Percentiles rank a stretch among this genome's conserved stretches.
These are phyloP conservation scores for Plantago ovata DNA, from an alignment of 257 asterid species.

Conservation along the genomic window DNA sequence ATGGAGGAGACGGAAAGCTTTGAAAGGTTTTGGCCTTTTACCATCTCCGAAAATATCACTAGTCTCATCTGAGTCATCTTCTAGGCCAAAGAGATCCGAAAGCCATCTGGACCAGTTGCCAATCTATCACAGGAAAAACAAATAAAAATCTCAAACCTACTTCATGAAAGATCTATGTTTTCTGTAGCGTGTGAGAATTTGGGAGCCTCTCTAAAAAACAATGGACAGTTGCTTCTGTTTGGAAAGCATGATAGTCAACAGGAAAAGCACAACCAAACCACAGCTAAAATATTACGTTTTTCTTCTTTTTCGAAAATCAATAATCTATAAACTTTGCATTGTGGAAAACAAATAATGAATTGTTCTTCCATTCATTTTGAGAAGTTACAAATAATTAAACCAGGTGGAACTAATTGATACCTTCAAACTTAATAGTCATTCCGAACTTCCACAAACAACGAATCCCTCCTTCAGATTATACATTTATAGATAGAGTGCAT, in stretches of 20 bases:
- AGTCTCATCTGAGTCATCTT: constrained; percentile 49
- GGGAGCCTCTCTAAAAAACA: not conserved
- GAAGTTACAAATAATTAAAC: too few relatives aligned
- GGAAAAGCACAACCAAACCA: too few relatives aligned
- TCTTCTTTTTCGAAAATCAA: too few relatives aligned
- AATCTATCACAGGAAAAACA: constrained; percentile 40
- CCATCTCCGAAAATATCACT: constrained; percentile 21
- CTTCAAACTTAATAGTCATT: too few relatives aligned
- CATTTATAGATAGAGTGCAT: not conserved
- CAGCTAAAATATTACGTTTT: too few relatives aligned
- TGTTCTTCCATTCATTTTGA: too few relatives aligned
- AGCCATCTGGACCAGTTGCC: constrained; percentile 96
- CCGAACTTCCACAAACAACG: too few relatives aligned
- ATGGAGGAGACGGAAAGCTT: constrained; percentile 71
- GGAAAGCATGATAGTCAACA: not conserved
- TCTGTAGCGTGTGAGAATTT: not conserved
- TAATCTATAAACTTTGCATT: too few relatives aligned
- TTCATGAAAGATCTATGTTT: not conserved
- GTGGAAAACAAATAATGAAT: too few relatives aligned
- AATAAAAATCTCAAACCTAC: constrained; percentile 1
- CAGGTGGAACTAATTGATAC: too few relatives aligned
- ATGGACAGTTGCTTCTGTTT: not conserved
- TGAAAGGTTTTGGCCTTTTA: constrained; percentile 39
- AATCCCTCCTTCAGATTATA: not conserved
- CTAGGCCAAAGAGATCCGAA: constrained; percentile 67